Conservation (phyloP, 352 stramenopile species). For the Blastocystis sp. region DNA sequence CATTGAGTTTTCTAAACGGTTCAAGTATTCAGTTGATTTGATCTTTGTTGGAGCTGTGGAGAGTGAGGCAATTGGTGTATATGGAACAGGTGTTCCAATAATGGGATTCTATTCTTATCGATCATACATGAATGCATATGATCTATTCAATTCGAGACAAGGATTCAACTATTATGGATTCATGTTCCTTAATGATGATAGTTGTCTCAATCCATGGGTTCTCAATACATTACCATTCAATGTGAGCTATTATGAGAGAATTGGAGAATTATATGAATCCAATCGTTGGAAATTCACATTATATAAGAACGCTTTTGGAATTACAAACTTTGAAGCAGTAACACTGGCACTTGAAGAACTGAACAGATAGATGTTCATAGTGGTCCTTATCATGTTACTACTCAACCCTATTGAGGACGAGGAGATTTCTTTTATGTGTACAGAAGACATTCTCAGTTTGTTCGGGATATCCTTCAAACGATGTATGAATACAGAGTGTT, state of each 20-base stretch:
- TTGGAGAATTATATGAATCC: background rate
- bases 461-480: background rate
- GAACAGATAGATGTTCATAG: background rate
- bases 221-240: background rate
- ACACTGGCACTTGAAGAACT: background rate
- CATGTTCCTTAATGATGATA: constrained; percentile 29
- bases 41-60: background rate
- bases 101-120: background rate
- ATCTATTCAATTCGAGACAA: background rate
- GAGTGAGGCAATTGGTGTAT: background rate
- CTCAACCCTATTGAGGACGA: background rate
- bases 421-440: constrained; percentile 1
- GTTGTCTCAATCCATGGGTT: background rate
- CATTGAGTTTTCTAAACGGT: background rate
- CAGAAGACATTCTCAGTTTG: background rate
- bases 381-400: background rate
- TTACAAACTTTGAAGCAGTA: background rate
- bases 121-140: background rate
- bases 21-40: background rate
- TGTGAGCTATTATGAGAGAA: background rate
- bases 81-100: background rate
- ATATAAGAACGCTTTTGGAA: background rate
- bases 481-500: background rate
- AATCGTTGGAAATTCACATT: background rate
- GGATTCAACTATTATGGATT: background rate